A percentile compares a stretch with the other conserved stretches of the same genome.
Conservation (phyloP, 2,329 filamentous ascomycete species). For the Chrysosphaeria jannelii region DNA sequence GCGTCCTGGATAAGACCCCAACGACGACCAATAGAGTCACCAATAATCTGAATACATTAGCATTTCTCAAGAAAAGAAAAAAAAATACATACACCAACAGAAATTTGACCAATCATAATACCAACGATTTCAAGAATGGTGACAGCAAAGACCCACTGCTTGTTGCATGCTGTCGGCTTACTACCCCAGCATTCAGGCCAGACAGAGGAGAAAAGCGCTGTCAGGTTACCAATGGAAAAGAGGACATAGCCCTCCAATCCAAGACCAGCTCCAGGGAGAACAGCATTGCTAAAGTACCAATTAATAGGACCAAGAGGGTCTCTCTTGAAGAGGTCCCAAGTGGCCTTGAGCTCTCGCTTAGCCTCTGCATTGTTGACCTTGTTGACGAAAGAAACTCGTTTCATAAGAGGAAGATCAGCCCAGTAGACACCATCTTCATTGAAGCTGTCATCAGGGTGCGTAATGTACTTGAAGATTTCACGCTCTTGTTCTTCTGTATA, state of each 20-base stretch:
- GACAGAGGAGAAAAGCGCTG: slow-evolving; percentile 45
- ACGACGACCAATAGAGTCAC: slow-evolving; percentile 58
- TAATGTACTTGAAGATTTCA: slow-evolving; percentile 43
- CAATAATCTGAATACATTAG: slow-evolving; percentile 23
- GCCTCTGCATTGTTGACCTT: slow-evolving; percentile 43
- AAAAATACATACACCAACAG: slow-evolving; percentile 49
- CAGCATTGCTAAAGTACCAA: slow-evolving; percentile 73
- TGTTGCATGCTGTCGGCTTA: slow-evolving; percentile 29
- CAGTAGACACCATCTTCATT: slow-evolving; percentile 63
- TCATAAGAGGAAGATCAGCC: slow-evolving; percentile 48
- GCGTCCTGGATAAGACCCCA: slow-evolving; percentile 94
- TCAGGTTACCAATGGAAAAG: slow-evolving; percentile 85
- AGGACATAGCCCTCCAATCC: slow-evolving; percentile 86
- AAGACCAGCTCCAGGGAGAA: slow-evolving; percentile 74
- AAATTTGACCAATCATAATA: slow-evolving; percentile 80
- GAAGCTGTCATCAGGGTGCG: slow-evolving; percentile 72
- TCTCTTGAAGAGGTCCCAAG: slow-evolving; percentile 57
- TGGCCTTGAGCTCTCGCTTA: slow-evolving; percentile 29
- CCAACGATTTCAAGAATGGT: slow-evolving; percentile 81
- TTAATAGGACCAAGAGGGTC: slow-evolving; percentile 61
- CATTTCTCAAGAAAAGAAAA: too few species aligned
- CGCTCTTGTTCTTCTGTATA: slow-evolving; percentile 19
- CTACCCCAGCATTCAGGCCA: slow-evolving; percentile 53
- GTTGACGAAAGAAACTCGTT: slow-evolving; percentile 48
- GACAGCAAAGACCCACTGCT: slow-evolving; percentile 57